Conservation (phyloP, 2,329 filamentous ascomycete species). For the Penicillium sp. region DNA sequence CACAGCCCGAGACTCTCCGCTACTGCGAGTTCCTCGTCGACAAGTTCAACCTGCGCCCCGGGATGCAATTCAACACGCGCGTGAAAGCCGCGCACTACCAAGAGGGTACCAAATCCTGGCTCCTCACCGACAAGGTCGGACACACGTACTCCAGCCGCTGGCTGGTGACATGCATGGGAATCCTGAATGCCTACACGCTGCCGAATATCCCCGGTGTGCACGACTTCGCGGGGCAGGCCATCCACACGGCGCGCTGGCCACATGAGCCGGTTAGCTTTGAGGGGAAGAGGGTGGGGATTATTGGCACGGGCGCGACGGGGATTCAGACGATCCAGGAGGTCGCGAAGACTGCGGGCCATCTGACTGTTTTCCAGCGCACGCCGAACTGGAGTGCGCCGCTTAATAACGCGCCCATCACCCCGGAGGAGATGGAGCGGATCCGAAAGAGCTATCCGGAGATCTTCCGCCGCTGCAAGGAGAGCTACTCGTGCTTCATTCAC, state of each 20-base stretch:
- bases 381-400: constrained; percentile 70
- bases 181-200: constrained; percentile 51
- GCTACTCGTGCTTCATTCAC: constrained; percentile 65
- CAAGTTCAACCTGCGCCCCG: constrained; percentile 49
- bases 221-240: constrained; percentile 56
- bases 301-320: constrained; percentile 62
- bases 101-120: constrained; percentile 44
- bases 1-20: constrained; percentile 43
- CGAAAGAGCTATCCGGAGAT: constrained; percentile 51
- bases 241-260: constrained; percentile 64
- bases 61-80: constrained; percentile 51
- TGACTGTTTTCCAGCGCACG: constrained; percentile 69
- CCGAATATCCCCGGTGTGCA: constrained; percentile 45
- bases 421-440: constrained; percentile 7
- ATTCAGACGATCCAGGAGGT: constrained; percentile 65
- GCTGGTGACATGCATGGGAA: constrained; percentile 54
- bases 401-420: constrained; percentile 28
- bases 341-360: constrained; percentile 56
- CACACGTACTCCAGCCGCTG: constrained; percentile 47
- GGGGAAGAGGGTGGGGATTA: constrained; percentile 57
- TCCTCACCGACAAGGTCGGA: constrained; percentile 50
- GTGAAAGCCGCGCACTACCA: constrained; percentile 36
- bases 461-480: constrained; percentile 58
- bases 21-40: constrained; percentile 57
- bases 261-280: constrained; percentile 51